phyloP scores from a whole-genome alignment of 805 yeast species.

The Starmerella riodocensis region DNA sequence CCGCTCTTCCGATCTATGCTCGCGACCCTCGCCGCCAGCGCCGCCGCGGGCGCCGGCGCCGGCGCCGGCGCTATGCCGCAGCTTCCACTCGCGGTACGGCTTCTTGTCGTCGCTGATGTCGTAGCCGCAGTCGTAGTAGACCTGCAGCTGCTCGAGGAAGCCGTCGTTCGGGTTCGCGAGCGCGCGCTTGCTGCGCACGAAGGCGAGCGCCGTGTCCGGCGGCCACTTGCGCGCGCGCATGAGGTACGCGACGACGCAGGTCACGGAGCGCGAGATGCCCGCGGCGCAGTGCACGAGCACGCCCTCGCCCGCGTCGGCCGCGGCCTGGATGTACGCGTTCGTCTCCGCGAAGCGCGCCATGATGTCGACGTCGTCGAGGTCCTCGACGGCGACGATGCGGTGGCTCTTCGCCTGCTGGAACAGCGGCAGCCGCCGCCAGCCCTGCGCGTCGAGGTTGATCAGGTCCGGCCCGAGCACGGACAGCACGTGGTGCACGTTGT shows the following conservation, averaged over 20 bases:
- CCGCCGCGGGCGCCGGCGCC: not conserved
- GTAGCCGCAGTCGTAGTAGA: slow-evolving; percentile 39
- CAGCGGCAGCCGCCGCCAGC: slow-evolving; percentile 10
- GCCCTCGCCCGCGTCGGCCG: slow-evolving; percentile 27
- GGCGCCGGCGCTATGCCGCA: slow-evolving; percentile 24
- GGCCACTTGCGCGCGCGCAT: slow-evolving; percentile 57
- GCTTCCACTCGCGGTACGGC: slow-evolving; percentile 32
- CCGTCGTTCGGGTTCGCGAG: slow-evolving; percentile 59
- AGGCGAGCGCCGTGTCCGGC: slow-evolving; percentile 53
- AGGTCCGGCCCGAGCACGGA: slow-evolving; percentile 40
- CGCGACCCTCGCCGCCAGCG: too few species aligned
- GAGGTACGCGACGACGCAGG: slow-evolving; percentile 74
- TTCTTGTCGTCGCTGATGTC: slow-evolving; percentile 23
- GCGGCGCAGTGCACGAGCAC: slow-evolving; percentile 51
- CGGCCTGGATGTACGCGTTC: slow-evolving; percentile 53
- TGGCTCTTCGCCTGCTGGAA: slow-evolving; percentile 9
- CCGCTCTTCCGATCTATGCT: not conserved
- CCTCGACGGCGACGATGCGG: slow-evolving; percentile 46
- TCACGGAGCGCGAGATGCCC: slow-evolving; percentile 82
- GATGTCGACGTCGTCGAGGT: slow-evolving; percentile 54
- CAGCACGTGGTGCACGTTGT: slow-evolving; percentile 57
- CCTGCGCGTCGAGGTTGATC: slow-evolving; percentile 6
- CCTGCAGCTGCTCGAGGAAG: slow-evolving; percentile 56
- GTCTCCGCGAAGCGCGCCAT: slow-evolving; percentile 47
- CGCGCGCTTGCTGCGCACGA: slow-evolving; percentile 52